Evolutionary conservation across 495 filamentous ascomycete genomes (phyloP).

Genomic region (Bathelium albidoporum): DNA sequence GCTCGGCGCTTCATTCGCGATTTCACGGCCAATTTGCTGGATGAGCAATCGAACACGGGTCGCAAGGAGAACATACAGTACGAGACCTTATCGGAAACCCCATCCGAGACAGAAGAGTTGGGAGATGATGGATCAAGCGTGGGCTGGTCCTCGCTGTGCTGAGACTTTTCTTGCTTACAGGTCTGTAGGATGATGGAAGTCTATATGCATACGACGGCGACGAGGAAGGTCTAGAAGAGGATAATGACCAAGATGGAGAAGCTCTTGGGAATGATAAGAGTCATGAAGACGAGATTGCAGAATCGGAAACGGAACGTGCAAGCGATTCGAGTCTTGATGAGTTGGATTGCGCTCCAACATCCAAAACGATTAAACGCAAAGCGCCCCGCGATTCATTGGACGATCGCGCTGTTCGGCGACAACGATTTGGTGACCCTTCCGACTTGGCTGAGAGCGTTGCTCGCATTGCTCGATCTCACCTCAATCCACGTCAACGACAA

Average conservation of each 20-base stretch:
- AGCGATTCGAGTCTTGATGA: not conserved
- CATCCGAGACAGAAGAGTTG: not conserved
- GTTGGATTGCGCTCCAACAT: too few relatives aligned
- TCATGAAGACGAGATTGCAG: not conserved
- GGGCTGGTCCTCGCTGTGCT: not conserved
- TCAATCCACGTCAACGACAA: not conserved
- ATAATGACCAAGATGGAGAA: constrained; percentile 11
- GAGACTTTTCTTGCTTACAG: not conserved
- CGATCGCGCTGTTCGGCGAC: not conserved
- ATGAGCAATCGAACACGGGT: not conserved
- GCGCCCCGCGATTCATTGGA: not conserved
- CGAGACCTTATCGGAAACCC: not conserved
- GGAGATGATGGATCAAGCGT: not conserved
- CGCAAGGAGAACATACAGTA: too few relatives aligned
- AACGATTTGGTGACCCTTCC: not conserved
- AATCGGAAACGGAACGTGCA: not conserved
- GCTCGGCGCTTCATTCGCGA: constrained; percentile 17
- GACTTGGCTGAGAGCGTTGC: not conserved
- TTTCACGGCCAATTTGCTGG: constrained; percentile 13
- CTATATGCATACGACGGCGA: constrained; percentile 10
- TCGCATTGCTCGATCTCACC: not conserved
- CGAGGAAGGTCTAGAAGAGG: constrained; percentile 8
- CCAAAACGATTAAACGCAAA: not conserved
- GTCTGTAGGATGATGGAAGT: not conserved
- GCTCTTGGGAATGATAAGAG: constrained; percentile 3